These are phyloP conservation scores for Capsicum baccatum DNA, from an alignment of 257 asterid genomes.

Conservation along the genomic window DNA sequence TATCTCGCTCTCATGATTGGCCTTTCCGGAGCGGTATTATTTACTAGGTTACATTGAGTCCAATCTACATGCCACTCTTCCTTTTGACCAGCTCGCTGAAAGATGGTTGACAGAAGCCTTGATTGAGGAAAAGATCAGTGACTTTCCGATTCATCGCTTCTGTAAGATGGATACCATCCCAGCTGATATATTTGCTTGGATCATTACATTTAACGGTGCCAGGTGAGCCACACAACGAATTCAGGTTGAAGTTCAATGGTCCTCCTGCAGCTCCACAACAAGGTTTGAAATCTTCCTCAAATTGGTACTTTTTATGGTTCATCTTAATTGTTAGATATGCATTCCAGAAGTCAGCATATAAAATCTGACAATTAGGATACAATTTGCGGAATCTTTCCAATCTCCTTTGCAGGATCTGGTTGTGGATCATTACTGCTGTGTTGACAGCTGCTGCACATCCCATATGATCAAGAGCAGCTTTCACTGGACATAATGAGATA, in stretches of 20 bases:
- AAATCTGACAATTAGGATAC: constrained; percentile 38
- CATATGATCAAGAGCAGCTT: constrained; percentile 35
- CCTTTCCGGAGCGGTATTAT: constrained; percentile 35
- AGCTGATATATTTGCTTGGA: constrained; percentile 40
- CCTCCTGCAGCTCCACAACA: constrained; percentile 42
- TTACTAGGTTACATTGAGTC: neutral
- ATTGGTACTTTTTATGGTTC: constrained; percentile 42
- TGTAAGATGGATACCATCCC: constrained; percentile 53
- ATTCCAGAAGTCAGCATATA: constrained; percentile 52
- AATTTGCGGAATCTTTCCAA: constrained; percentile 33
- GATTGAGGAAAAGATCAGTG: constrained; percentile 46
- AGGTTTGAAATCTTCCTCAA: constrained; percentile 52
- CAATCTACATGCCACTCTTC: constrained; percentile 30
- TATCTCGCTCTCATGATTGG: constrained; percentile 42
- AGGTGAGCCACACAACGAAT: constrained; percentile 35
- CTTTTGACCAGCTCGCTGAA: constrained; percentile 40
- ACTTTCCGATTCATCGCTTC: constrained; percentile 49
- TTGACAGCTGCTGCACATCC: constrained; percentile 49
- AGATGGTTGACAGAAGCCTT: constrained; percentile 51
- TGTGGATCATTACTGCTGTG: constrained; percentile 43
- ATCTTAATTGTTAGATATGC: constrained; percentile 44
- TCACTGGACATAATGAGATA: constrained; percentile 34
- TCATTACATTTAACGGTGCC: constrained; percentile 41
- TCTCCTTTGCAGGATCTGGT: constrained; percentile 44
- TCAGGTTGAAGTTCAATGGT: constrained; percentile 29